A percentile compares a stretch with the other conserved stretches of the same genome.
Conservation (phyloP, 306 rosid species). For the Urtica urens region DNA sequence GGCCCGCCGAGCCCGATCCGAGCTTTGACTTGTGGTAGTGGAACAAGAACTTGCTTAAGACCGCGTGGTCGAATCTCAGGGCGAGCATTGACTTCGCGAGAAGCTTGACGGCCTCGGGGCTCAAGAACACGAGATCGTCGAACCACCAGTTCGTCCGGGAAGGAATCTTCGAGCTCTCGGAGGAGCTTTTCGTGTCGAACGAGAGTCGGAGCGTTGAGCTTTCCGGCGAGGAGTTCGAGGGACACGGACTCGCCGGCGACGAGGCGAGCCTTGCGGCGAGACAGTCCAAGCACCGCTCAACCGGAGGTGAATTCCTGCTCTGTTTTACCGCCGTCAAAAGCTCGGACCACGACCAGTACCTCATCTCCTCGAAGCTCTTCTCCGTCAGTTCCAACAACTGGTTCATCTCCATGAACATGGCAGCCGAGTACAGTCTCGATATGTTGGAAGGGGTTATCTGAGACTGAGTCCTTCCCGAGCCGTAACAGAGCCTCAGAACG, state of each 20-base stretch:
- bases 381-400: conserved; percentile 46
- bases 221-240: conserved; percentile 66
- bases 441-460: conserved; percentile 50
- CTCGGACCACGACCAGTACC: conserved; percentile 75
- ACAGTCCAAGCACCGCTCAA: conserved; percentile 55
- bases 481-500: conserved; percentile 61
- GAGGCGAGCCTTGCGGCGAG: conserved; percentile 50
- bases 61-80: conserved; percentile 45
- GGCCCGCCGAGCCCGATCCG: conserved; percentile 18
- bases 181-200: conserved; percentile 74
- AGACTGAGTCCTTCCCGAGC: conserved; percentile 32
- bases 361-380: conserved; percentile 52
- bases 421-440: conserved; percentile 44
- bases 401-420: conserved; percentile 84
- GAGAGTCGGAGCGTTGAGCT: conserved; percentile 74
- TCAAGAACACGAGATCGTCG: conserved; percentile 59
- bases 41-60: conserved; percentile 56
- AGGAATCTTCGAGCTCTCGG: conserved; percentile 54
- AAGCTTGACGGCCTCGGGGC: conserved; percentile 44
- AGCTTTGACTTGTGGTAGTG: conserved; percentile 62
- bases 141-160: conserved; percentile 78
- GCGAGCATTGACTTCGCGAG: conserved; percentile 47
- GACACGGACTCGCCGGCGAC: conserved; percentile 68
- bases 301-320: conserved; percentile 27
- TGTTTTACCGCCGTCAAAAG: conserved; percentile 52